A percentile compares a stretch with the other conserved stretches of the same genome.
phyloP scores from a whole-genome alignment of 163 green algal genomes.

The Scenedesmus sp. region DNA sequence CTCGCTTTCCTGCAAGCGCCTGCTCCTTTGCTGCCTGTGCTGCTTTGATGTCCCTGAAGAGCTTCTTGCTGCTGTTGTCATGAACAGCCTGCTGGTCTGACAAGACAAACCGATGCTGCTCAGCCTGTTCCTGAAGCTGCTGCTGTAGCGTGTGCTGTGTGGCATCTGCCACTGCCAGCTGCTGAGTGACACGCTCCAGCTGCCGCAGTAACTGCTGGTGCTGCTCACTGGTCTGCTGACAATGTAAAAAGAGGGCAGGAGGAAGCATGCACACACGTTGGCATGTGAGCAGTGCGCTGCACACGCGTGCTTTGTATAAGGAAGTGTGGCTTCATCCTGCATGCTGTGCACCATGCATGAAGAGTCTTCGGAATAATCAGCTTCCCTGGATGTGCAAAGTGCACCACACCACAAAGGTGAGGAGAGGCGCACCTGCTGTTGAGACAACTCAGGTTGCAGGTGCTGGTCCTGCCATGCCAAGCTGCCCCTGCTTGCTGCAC shows the following conservation, averaged over 20 bases:
- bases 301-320: too few relatives aligned
- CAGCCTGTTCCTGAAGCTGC: constrained; percentile 26
- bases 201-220: constrained; percentile 4
- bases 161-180: background rate
- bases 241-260: background rate
- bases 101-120: background rate
- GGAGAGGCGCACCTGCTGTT: background rate
- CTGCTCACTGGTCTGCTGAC: background rate
- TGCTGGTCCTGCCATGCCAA: background rate
- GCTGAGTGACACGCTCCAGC: background rate
- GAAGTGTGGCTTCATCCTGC: background rate
- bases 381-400: too few relatives aligned
- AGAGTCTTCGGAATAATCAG: too few relatives aligned
- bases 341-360: too few relatives aligned
- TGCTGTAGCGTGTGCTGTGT: background rate
- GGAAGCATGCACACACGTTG: background rate
- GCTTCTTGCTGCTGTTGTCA: constrained; percentile 35
- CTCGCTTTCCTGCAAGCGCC: background rate
- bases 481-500: background rate
- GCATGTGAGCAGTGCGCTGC: background rate
- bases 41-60: constrained; percentile 35
- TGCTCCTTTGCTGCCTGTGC: constrained; percentile 33
- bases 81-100: constrained; percentile 27
- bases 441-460: background rate
- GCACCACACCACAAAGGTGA: too few relatives aligned